phyloP scores from a whole-genome alignment of 1,284 basidiomycete genomes.

The Hymenochaete sp. region DNA sequence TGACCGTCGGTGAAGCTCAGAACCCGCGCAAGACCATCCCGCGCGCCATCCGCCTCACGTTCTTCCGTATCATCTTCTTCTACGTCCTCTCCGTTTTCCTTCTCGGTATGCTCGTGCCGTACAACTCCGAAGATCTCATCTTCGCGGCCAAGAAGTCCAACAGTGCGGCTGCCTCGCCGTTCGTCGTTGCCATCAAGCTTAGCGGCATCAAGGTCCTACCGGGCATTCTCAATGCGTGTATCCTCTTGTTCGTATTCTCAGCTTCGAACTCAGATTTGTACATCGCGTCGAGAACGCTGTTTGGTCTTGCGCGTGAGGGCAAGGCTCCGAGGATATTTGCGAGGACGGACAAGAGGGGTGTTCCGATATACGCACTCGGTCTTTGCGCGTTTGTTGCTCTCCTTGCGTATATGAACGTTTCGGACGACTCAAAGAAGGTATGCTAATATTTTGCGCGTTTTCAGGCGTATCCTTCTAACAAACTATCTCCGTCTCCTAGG shows the following conservation, averaged over 20 bases:
- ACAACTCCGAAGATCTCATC: slow-evolving; percentile 37
- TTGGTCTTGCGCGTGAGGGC: slow-evolving; percentile 42
- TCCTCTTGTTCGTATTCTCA: slow-evolving; percentile 19
- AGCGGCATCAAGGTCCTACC: slow-evolving; percentile 35
- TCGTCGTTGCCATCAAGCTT: slow-evolving; percentile 46
- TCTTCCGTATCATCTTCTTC: slow-evolving; percentile 59
- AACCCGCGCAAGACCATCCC: slow-evolving; percentile 55
- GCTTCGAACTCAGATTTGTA: slow-evolving; percentile 20
- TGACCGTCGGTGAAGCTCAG: slow-evolving; percentile 36
- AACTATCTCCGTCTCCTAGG: too few species aligned
- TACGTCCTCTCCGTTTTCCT: slow-evolving; percentile 31
- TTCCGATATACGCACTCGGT: slow-evolving; percentile 33
- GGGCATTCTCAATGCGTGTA: slow-evolving; percentile 35
- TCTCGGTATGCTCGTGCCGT: slow-evolving; percentile 31
- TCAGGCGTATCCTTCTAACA: too few species aligned
- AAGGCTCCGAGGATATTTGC: slow-evolving; percentile 43
- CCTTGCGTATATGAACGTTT: slow-evolving; percentile 56
- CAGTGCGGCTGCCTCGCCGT: slow-evolving; percentile 68
- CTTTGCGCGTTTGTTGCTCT: slow-evolving; percentile 49
- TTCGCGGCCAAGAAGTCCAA: slow-evolving; percentile 49
- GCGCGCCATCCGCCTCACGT: slow-evolving; percentile 44
- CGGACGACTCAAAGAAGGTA: slow-evolving; percentile 30
- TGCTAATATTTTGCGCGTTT: too few species aligned
- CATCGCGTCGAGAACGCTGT: slow-evolving; percentile 35
- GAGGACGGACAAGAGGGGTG: slow-evolving; percentile 34